Evolutionary conservation across 2,329 filamentous ascomycete species (phyloP), one percentile per base, ranked within the genome.

Genomic region (Ustulina deusta): DNA sequence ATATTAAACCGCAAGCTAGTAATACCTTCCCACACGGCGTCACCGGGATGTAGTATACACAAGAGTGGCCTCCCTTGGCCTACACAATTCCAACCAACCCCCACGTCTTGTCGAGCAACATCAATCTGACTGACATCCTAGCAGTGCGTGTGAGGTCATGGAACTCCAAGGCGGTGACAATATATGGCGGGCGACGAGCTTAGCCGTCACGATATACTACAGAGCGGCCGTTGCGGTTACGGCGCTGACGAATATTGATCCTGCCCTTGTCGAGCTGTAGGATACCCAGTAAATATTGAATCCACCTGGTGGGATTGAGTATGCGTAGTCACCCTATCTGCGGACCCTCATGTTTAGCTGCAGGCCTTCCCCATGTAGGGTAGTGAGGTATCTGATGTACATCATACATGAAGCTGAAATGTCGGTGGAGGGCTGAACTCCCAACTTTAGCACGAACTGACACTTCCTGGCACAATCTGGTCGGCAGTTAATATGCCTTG

Each of bases 231-330:
- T 65, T 42, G 56, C 29, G 42, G 48, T 5, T 62, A 56, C 36
- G 20, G 54, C 36, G 51, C 38, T 59, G 32, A 49, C 36, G 27
- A 36, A 54, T 59, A 59, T 63, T 63, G 29, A 46, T 29, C 29
- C n/a, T 59, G 48, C 46, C 64, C 59, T 63, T 66, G 64, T 48
- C 59, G 32, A 59, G 46, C 64, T 59, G 34, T 22, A 48, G 44
- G 27, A 61, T 49, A 27, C n/a, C 17, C 20, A 20, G 20, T 46
- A 22, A 22, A 46, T 46, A 46, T 46, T 56, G 17, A 49, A 10
- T 5, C n/a, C 42, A 38, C 22, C 57, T 49, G 17, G 2, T 11
- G 36, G 10, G 32, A 15, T 52, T 55, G 29, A 44, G 29, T 49
- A 63, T 49, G n/a, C n/a, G n/a, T n/a, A n/a, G n/a, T 63, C 46